phyloP scores from a whole-genome alignment of 306 rosid species.

The Malus sieversii region DNA sequence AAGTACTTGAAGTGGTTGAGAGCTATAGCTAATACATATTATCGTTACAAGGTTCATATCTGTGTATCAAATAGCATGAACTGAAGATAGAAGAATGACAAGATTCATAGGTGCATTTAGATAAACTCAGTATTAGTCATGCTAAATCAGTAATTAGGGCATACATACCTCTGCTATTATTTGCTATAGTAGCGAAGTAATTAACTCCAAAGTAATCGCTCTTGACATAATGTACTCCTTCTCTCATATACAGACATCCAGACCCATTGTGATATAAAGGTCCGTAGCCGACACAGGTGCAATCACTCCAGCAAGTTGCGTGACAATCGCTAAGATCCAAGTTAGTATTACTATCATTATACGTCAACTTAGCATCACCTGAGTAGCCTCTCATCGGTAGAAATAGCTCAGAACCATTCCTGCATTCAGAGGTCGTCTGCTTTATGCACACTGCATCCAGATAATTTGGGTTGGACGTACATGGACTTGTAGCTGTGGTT shows the following conservation, averaged over 20 bases:
- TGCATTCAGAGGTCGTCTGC: constrained; percentile 17
- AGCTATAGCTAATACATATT: neutral
- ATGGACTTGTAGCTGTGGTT: constrained; percentile 6
- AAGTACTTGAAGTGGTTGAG: neutral
- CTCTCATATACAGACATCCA: constrained; percentile 11
- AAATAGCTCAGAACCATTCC: constrained; percentile 11
- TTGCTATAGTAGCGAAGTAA: neutral
- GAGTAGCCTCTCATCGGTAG: constrained; percentile 10
- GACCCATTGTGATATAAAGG: constrained; percentile 2
- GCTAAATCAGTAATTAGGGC: neutral
- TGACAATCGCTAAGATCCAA: constrained; percentile 19
- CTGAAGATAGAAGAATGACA: neutral
- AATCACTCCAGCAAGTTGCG: constrained; percentile 23
- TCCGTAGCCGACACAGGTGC: constrained; percentile 20
- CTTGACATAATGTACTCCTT: neutral
- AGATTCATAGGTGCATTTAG: neutral
- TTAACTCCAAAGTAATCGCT: neutral
- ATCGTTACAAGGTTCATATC: neutral
- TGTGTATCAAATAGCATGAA: neutral
- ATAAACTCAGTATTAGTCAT: neutral
- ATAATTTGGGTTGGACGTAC: neutral
- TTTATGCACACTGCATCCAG: constrained; percentile 15
- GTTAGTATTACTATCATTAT: constrained; percentile 1
- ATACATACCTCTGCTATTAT: constrained; percentile 4
- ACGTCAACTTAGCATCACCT: neutral